phyloP scores from a whole-genome alignment of 805 yeast genomes.

The Candida endomychidarum region DNA sequence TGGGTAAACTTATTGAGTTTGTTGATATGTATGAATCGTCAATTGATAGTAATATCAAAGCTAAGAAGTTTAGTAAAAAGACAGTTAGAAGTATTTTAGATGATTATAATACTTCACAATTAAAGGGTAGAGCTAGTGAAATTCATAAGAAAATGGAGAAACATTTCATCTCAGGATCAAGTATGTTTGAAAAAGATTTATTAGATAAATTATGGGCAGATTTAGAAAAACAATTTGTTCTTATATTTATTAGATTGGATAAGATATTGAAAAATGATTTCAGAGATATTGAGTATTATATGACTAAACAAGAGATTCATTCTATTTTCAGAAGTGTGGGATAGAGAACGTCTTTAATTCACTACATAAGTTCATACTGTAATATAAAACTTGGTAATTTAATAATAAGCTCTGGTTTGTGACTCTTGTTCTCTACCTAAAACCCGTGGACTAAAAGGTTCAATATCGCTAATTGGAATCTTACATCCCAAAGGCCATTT shows the following conservation, averaged over 20 bases:
- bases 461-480: slow-evolving; percentile 32
- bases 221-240: slow-evolving; percentile 61
- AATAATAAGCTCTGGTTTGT: slow-evolving; percentile 5
- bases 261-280: slow-evolving; percentile 51
- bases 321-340: slow-evolving; percentile 45
- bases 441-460: slow-evolving; percentile 22
- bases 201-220: slow-evolving; percentile 68
- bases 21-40: slow-evolving; percentile 62
- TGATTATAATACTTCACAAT: slow-evolving; percentile 58
- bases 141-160: slow-evolving; percentile 55
- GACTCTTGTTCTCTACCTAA: background rate
- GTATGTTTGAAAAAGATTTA: slow-evolving; percentile 52
- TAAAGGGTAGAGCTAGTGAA: slow-evolving; percentile 53
- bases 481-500: slow-evolving; percentile 44
- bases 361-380: no score
- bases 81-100: slow-evolving; percentile 57
- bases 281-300: slow-evolving; percentile 54
- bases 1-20: slow-evolving; percentile 69
- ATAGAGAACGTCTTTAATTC: background rate
- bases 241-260: slow-evolving; percentile 54
- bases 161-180: slow-evolving; percentile 46
- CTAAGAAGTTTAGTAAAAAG: slow-evolving; percentile 63
- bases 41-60: slow-evolving; percentile 50
- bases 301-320: slow-evolving; percentile 57
- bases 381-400: no score